phyloP scores from a whole-genome alignment of 139 green algal genomes.

The Diplosphaera chodatii region DNA sequence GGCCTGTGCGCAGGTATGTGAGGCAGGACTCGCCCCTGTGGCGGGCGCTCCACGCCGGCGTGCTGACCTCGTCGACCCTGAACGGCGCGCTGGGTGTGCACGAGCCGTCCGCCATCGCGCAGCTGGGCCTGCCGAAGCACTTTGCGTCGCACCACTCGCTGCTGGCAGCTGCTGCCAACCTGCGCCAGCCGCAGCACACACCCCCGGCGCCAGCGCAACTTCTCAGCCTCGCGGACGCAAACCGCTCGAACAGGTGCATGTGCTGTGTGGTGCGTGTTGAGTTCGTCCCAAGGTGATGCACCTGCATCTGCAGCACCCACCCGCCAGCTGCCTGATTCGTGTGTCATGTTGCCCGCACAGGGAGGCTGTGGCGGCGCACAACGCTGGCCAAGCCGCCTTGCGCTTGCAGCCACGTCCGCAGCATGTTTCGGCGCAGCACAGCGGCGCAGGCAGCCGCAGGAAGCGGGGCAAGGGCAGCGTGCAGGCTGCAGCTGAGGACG shows the following conservation, averaged over 20 bases:
- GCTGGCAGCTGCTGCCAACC: slow-evolving; percentile 14
- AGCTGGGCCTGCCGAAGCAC: slow-evolving; percentile 21
- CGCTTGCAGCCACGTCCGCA: neutral
- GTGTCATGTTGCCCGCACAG: too few relatives aligned
- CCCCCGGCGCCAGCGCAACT: neutral
- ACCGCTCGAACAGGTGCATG: neutral
- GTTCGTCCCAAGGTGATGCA: too few relatives aligned
- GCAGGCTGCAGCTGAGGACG: neutral
- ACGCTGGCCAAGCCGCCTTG: too few relatives aligned
- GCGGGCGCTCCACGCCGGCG: slow-evolving; percentile 44
- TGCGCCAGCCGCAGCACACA: slow-evolving; percentile 5
- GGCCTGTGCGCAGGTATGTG: slow-evolving; percentile 8
- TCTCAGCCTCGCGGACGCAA: neutral
- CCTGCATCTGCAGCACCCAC: too few relatives aligned
- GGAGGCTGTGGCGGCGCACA: too few relatives aligned
- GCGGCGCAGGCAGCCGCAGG: neutral
- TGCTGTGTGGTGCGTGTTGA: neutral
- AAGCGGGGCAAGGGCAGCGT: neutral
- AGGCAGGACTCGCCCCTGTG: slow-evolving; percentile 46
- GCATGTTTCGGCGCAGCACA: neutral
- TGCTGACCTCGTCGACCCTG: slow-evolving; percentile 48
- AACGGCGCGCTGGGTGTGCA: slow-evolving; percentile 54
- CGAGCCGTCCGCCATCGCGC: slow-evolving; percentile 29
- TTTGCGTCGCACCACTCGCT: slow-evolving; percentile 12
- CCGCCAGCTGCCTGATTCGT: too few relatives aligned